phyloP scores from a whole-genome alignment of 192 early-diverging fungal species.

The Coemansia sp. region DNA sequence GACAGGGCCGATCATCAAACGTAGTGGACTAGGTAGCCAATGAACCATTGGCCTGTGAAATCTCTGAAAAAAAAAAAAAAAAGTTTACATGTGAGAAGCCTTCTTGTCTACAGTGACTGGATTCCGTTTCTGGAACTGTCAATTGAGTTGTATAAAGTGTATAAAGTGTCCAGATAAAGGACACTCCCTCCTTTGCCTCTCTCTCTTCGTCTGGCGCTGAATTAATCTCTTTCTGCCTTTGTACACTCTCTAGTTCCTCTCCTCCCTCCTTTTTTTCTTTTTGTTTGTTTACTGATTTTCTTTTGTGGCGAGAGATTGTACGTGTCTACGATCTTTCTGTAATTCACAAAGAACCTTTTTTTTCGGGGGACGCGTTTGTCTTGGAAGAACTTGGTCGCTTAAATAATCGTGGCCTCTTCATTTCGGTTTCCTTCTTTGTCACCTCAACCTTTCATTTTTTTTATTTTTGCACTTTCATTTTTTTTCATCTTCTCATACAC shows the following conservation, averaged over 20 bases:
- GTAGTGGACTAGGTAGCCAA: background rate
- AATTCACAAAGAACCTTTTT: background rate
- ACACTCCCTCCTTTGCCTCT: background rate
- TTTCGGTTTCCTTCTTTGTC: background rate
- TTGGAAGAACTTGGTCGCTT: no score
- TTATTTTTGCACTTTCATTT: background rate
- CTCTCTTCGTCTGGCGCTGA: background rate
- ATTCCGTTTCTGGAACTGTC: background rate
- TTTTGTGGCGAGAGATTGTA: background rate
- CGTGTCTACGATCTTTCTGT: background rate
- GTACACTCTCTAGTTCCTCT: background rate
- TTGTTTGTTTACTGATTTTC: background rate
- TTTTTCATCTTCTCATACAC: conserved; percentile 7
- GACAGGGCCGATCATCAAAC: background rate
- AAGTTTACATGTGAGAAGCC: no score
- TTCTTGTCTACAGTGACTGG: no score
- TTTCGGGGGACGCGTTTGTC: no score
- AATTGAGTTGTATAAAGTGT: background rate
- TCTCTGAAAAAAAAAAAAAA: no score
- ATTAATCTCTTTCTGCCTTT: conserved; percentile 5
- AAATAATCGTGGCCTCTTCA: background rate
- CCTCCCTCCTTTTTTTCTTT: conserved; percentile 1
- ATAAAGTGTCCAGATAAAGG: background rate
- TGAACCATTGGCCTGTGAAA: background rate
- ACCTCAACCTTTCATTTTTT: background rate